Base-by-base conservation (phyloP, 2,329 filamentous ascomycete genomes). In the Colletotrichum sp. region DNA sequence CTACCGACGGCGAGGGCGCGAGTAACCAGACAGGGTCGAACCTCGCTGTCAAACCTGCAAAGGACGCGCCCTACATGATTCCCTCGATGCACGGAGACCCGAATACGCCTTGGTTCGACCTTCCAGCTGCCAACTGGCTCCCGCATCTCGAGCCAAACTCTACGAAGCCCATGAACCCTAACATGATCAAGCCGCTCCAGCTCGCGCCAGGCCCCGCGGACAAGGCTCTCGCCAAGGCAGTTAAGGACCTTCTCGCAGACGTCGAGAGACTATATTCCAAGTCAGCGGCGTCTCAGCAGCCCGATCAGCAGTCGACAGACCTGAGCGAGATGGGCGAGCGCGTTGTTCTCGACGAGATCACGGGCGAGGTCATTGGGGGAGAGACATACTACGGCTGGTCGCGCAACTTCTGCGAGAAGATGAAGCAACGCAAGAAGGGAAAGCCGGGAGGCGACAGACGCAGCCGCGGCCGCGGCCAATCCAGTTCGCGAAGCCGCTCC, bases 371-470 rank as follows among this genome's bases (percentile, higher is more conserved):
- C 3, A 81, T 92, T 8, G 87, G 88, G 8, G 92, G 92, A 2
- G 92, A 94, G 76, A 94, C 93, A 1, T 97, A 97, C 81, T 97
- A 97, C 80, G 95, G 95, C 74, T 98, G 95, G 95, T 96, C 95
- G 7, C 89, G 90, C 51, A 86, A 87, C 1, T 97, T 98, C 77
- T 97, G 94, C 80, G 88, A 94, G 77, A 94, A 93, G 79, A 97
- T 97, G 93, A 95, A 93, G 83, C 84, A 87, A 65, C 86, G 89
- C 47, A 84, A 81, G 58, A 86, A 83, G 69, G 77, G 77, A 15
- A 77, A 72, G 63, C 76, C 34, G 16, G 69, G n/a, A 24, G 43
- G 74, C 7, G 76, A 75, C 7, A 74, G 76, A n/a, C 77, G 78
- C 18, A 76, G 77, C 8, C 80, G 83, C 31, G 76, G 77, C 7